Evolutionary conservation across 1,139 yeast genomes (phyloP).

Genomic region (Geotrichum fermentans): DNA sequence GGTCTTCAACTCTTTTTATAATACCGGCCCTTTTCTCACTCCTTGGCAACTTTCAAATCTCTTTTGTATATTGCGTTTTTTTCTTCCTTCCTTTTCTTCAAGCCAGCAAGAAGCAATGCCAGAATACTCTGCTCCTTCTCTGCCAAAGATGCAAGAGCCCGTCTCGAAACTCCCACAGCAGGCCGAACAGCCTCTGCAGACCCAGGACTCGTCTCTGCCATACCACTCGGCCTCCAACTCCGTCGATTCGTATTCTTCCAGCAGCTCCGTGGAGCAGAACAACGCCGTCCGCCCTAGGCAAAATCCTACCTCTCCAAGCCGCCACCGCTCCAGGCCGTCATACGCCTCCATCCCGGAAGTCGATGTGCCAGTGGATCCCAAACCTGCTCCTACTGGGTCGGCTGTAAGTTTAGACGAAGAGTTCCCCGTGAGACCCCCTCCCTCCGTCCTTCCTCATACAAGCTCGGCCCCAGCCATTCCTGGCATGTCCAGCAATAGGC

Average conservation of each 20-base stretch:
- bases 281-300: too few relatives aligned
- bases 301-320: background rate
- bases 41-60: too few relatives aligned
- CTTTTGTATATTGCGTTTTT: too few relatives aligned
- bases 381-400: background rate
- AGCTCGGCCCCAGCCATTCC: background rate
- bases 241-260: background rate
- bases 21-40: background rate
- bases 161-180: background rate
- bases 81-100: too few relatives aligned
- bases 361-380: background rate
- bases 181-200: background rate
- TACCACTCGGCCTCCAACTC: background rate
- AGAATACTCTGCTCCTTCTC: background rate
- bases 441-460: background rate
- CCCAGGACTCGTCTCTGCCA: too few relatives aligned
- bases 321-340: background rate
- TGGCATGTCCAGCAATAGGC: too few relatives aligned
- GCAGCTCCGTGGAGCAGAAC: background rate
- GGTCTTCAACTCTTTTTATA: too few relatives aligned
- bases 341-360: conserved; percentile 2
- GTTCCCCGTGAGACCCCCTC: conserved; percentile 3
- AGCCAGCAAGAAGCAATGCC: too few relatives aligned
- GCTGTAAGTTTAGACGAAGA: background rate
- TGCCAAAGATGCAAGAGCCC: background rate